Conservation (phyloP, 257 asterid genomes). For the Solanum etuberosum region DNA sequence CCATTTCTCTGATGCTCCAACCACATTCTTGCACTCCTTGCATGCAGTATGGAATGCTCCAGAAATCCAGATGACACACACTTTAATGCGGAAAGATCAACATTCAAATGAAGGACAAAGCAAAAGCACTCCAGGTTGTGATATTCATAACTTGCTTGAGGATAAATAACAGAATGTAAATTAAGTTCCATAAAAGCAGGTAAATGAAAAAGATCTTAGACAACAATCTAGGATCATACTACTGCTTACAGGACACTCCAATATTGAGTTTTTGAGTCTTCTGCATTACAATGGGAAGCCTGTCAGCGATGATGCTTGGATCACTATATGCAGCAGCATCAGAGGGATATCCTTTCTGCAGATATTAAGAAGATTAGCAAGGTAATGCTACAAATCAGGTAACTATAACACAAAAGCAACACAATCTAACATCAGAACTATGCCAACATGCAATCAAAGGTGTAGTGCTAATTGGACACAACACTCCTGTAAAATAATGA, state of each 20-base stretch:
- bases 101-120: background rate
- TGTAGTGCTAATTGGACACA: background rate
- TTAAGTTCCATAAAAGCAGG: background rate
- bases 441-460: background rate
- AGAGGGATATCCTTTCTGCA: constrained; percentile 88
- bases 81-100: background rate
- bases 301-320: constrained; percentile 65
- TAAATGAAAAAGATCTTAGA: background rate
- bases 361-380: background rate
- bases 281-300: constrained; percentile 69
- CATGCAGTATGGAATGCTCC: background rate
- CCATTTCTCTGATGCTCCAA: background rate
- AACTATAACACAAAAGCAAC: background rate
- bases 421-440: background rate
- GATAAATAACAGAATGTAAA: background rate
- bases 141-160: background rate
- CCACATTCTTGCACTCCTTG: background rate
- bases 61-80: background rate
- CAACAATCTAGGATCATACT: constrained; percentile 7
- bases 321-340: constrained; percentile 85
- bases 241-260: constrained; percentile 30
- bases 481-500: background rate
- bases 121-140: background rate
- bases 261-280: constrained; percentile 67
- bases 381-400: background rate